A percentile compares a stretch with the other conserved stretches of the same genome.
These are phyloP conservation scores for Saturnispora diversa DNA, from an alignment of 805 yeast species.

Conservation along the genomic window DNA sequence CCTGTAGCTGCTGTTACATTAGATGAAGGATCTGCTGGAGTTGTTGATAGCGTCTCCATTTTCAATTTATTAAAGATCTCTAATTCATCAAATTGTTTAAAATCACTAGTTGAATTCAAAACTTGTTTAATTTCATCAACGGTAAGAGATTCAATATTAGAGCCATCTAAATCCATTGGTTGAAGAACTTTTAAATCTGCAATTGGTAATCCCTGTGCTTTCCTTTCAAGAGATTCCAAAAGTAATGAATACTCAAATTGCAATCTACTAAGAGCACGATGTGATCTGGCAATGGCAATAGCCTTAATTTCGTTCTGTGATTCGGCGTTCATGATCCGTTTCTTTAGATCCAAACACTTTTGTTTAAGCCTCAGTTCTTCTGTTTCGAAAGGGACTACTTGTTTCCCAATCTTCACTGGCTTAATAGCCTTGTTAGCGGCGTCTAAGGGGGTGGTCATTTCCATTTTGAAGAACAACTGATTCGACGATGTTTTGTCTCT, in stretches of 20 bases:
- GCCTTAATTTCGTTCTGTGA: constrained; percentile 69
- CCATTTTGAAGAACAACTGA: too few relatives aligned
- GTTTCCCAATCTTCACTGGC: constrained; percentile 11
- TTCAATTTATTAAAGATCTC: constrained; percentile 1
- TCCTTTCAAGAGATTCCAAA: constrained; percentile 67
- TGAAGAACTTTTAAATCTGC: constrained; percentile 21
- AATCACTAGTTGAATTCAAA: constrained; percentile 21
- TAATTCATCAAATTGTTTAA: constrained; percentile 5
- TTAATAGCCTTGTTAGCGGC: neutral
- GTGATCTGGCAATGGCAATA: constrained; percentile 68
- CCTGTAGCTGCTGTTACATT: neutral
- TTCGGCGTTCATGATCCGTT: constrained; percentile 63
- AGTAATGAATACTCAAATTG: constrained; percentile 77
- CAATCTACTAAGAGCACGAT: constrained; percentile 65
- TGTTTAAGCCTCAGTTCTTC: constrained; percentile 36
- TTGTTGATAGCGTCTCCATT: neutral
- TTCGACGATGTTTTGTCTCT: neutral
- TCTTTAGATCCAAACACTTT: constrained; percentile 65
- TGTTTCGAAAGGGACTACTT: constrained; percentile 18
- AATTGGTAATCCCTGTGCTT: constrained; percentile 29
- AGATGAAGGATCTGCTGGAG: constrained; percentile 4
- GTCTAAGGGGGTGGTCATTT: constrained; percentile 2
- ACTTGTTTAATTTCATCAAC: constrained; percentile 24
- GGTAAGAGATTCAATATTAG: constrained; percentile 23
- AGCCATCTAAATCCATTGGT: constrained; percentile 23